Percentiles rank a stretch among this genome's conserved stretches.
These are phyloP conservation scores for Xerocomus brunneocitrinus DNA, from an alignment of 768 basidiomycete species.

Conservation along the genomic window DNA sequence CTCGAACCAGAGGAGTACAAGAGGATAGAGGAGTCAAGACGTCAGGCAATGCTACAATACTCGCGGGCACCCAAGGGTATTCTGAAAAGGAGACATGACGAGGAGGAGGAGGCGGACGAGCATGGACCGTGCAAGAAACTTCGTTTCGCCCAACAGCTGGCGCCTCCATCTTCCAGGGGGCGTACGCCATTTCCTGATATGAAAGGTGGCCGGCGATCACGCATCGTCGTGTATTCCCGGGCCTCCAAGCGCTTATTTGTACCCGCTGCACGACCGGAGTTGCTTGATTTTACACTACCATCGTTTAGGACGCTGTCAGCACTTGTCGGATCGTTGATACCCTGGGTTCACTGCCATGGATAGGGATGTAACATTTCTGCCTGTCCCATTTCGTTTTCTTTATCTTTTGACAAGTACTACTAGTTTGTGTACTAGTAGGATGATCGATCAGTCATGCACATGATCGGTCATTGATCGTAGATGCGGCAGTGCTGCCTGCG, in stretches of 20 bases:
- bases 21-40: slow-evolving; percentile 22
- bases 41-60: slow-evolving; percentile 26
- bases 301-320: slow-evolving; percentile 30
- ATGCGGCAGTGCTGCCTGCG: background rate
- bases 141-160: slow-evolving; percentile 16
- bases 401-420: background rate
- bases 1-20: slow-evolving; percentile 23
- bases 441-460: background rate
- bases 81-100: slow-evolving; percentile 24
- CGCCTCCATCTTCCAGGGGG: slow-evolving; percentile 1
- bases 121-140: slow-evolving; percentile 18
- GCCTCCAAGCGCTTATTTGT: slow-evolving; percentile 9
- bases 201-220: slow-evolving; percentile 14
- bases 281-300: slow-evolving; percentile 29
- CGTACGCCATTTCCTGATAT: slow-evolving; percentile 14
- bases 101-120: background rate
- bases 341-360: slow-evolving; percentile 24
- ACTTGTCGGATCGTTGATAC: slow-evolving; percentile 30
- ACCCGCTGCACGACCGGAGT: slow-evolving; percentile 13
- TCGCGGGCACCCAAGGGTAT: slow-evolving; percentile 24
- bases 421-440: background rate
- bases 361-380: background rate
- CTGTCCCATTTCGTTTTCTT: background rate
- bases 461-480: no score
- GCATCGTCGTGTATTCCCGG: slow-evolving; percentile 11